Evolutionary conservation across 805 yeast species (phyloP), one percentile per base, ranked within the genome.

Genomic region (Candida pini): DNA sequence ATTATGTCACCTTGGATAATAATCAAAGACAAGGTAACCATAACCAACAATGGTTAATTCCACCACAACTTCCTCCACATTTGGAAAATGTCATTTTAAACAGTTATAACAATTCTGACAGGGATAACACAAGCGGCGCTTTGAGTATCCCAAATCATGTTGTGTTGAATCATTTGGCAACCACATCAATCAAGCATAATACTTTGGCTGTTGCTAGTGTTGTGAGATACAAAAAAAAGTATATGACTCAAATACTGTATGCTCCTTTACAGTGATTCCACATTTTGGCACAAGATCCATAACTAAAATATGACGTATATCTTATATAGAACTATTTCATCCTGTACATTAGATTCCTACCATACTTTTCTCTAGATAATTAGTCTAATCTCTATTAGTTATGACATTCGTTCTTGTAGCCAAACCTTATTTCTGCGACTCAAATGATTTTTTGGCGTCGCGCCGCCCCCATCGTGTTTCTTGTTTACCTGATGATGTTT

Each of bases 61-160:
- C 98, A 15, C 98, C 98, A 16, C 95, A 84, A 54, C 68, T 92
- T 32, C 98, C 98, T 7, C 98, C 98, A 8, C 98, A 90, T 58
- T 68, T 92, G 40, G 98, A 92, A 56, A 82, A 83, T 51, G 97
- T 92, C 36, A 88, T 92, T 36, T 70, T 90, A 52, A 90, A 90
- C 63, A 78, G 79, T 46, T 81, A 71, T 65, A 69, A 66, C 47
- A 56, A 58, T 27, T 63, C 74, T 48, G 86, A 81, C 47, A 73
- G 68, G 47, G 88, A 83, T 51, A 90, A 88, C 56, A 84, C 82
- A 48, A 74, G 85, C 25, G 95, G 95, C 36, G 95, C 95, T 2
- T 64, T 88, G 47, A 92, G 95, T 8, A 87, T 88, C 37, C 97
- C 97, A 10, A 87, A 89, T 54, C 97, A 89, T 56, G 97, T 89